phyloP scores from a whole-genome alignment of 2,329 filamentous ascomycete genomes.

The Aquanectria penicillioides region DNA sequence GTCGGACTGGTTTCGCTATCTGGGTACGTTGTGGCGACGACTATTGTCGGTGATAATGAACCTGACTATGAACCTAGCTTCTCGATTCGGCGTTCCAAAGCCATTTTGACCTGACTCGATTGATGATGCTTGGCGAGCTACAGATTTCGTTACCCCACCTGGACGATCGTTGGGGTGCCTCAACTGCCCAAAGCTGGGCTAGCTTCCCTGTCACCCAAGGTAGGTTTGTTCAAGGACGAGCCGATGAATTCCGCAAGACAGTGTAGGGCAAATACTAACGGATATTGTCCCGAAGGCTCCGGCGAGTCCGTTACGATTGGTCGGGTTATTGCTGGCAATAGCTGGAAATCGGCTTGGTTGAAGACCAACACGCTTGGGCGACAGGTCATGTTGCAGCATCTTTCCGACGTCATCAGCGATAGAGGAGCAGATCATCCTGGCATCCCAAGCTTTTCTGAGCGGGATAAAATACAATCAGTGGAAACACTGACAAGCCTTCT shows the following conservation, averaged over 20 bases:
- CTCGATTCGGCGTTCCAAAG: neutral
- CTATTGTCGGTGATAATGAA: neutral
- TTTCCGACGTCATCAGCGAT: neutral
- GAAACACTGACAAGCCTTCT: neutral
- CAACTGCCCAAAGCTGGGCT: slow-evolving; percentile 2
- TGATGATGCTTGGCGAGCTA: neutral
- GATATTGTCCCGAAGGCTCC: neutral
- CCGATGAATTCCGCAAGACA: no score
- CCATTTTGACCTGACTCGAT: neutral
- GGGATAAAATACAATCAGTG: neutral
- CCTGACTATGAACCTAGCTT: neutral
- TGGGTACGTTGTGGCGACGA: neutral
- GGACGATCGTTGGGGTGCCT: slow-evolving; percentile 1
- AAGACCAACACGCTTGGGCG: slow-evolving; percentile 3
- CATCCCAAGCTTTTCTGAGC: neutral
- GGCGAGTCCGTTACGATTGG: neutral
- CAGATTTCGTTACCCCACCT: neutral
- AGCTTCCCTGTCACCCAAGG: neutral
- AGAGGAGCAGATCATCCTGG: neutral
- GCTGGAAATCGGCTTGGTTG: neutral
- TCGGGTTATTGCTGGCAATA: neutral
- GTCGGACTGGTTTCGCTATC: slow-evolving; percentile 1
- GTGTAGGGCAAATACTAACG: neutral
- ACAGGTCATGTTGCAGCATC: slow-evolving; percentile 4
- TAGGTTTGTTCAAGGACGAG: neutral